Percentiles rank a stretch among this genome's conserved stretches.
Evolutionary conservation across 2,329 filamentous ascomycete species (phyloP).

Genomic region (Aureobasidium melanogenum): DNA sequence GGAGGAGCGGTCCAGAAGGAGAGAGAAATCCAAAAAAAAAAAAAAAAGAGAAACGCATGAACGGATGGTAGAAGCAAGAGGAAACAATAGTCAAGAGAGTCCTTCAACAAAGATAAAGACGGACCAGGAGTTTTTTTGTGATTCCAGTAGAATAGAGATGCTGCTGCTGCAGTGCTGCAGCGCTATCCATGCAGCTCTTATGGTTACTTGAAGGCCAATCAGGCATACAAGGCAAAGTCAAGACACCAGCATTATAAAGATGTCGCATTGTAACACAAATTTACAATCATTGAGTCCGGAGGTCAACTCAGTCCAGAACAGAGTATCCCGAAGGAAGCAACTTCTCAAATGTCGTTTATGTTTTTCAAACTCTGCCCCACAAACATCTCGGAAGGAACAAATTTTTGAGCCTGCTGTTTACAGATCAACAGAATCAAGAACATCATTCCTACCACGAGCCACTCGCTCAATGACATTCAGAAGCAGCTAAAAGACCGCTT

Average conservation of each 20-base stretch:
- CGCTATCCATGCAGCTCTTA: too few species aligned
- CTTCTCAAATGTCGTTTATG: neutral
- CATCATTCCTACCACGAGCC: neutral
- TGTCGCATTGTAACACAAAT: too few species aligned
- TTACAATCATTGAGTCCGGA: too few species aligned
- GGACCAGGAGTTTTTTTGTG: too few species aligned
- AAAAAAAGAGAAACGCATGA: neutral
- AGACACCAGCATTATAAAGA: too few species aligned
- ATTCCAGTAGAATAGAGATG: too few species aligned
- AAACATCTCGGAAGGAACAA: neutral
- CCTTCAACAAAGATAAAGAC: too few species aligned
- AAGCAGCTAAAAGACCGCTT: neutral
- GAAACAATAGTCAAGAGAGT: neutral
- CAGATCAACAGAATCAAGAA: neutral
- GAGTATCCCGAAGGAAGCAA: neutral
- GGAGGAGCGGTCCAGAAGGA: neutral
- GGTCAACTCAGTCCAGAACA: too few species aligned
- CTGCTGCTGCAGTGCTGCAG: too few species aligned
- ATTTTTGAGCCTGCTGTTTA: neutral
- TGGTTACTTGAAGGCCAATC: too few species aligned
- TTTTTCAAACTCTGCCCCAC: neutral
- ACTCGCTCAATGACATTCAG: neutral
- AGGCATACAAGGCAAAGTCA: too few species aligned
- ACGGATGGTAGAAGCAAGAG: neutral
- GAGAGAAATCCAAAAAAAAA: neutral